Percentiles rank a stretch among this genome's conserved stretches.
Evolutionary conservation across 495 filamentous ascomycete species (phyloP).

Genomic region (Chaetomium cochliodes): DNA sequence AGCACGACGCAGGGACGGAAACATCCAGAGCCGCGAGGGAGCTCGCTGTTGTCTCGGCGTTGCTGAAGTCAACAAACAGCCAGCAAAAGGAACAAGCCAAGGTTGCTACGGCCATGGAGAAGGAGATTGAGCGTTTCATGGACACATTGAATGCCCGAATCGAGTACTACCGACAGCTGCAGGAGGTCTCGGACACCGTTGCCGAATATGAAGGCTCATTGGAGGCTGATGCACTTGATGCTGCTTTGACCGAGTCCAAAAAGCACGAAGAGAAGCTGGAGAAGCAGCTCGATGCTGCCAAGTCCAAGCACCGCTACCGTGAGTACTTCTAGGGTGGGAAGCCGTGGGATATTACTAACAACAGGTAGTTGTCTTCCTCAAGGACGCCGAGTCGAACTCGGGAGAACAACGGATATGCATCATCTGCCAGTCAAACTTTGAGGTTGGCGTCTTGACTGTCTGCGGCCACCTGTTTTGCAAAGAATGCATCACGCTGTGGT

Average conservation of each 20-base stretch:
- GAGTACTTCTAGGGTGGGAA: slow-evolving; percentile 26
- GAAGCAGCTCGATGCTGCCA: slow-evolving; percentile 56
- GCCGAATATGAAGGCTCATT: slow-evolving; percentile 60
- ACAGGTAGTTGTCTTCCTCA: slow-evolving; percentile 45
- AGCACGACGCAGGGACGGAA: slow-evolving; percentile 59
- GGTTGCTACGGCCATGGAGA: slow-evolving; percentile 57
- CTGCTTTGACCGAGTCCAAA: slow-evolving; percentile 25
- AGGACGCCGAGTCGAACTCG: slow-evolving; percentile 53
- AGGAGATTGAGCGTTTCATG: slow-evolving; percentile 73
- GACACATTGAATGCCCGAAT: slow-evolving; percentile 76
- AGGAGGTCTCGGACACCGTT: slow-evolving; percentile 83
- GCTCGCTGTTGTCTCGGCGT: slow-evolving; percentile 54
- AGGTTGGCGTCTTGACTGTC: slow-evolving; percentile 76
- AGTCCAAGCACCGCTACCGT: slow-evolving; percentile 72
- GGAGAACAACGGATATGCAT: slow-evolving; percentile 66
- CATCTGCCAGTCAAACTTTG: slow-evolving; percentile 74
- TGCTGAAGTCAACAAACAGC: slow-evolving; percentile 58
- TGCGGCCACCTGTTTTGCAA: slow-evolving; percentile 92
- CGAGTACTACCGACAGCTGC: slow-evolving; percentile 86
- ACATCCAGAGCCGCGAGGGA: slow-evolving; percentile 63
- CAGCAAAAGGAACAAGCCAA: slow-evolving; percentile 67
- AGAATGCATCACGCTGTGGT: slow-evolving; percentile 79
- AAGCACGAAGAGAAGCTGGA: slow-evolving; percentile 51
- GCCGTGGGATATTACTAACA: slow-evolving; percentile 22
- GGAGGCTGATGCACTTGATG: slow-evolving; percentile 41